Conservation (phyloP, 164 flowering plant species). For the Euptelea pleiosperma region DNA sequence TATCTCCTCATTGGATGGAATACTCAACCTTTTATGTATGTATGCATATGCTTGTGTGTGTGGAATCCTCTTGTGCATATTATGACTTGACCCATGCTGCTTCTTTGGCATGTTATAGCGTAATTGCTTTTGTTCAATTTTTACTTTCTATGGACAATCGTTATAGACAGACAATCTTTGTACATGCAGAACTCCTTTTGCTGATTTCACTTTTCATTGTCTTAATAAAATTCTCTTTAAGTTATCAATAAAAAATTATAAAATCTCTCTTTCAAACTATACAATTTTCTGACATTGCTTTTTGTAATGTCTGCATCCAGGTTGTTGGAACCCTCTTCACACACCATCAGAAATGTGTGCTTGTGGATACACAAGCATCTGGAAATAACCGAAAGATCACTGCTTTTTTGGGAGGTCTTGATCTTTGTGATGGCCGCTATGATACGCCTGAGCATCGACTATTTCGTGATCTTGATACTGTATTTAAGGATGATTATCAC, state of each 20-base stretch:
- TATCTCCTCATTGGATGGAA: too few relatives aligned
- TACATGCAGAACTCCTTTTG: background rate
- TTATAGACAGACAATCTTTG: too few relatives aligned
- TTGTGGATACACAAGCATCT: constrained; percentile 73
- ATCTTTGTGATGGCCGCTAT: constrained; percentile 91
- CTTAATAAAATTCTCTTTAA: background rate
- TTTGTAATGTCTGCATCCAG: constrained; percentile 32
- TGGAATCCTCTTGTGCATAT: too few relatives aligned
- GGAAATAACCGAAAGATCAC: constrained; percentile 69
- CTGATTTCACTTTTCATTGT: background rate
- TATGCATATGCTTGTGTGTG: too few relatives aligned
- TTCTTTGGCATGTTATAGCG: too few relatives aligned
- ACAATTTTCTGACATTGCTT: background rate
- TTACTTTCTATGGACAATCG: too few relatives aligned
- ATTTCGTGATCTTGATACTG: constrained; percentile 64
- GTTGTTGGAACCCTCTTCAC: constrained; percentile 78
- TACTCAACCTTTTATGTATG: too few relatives aligned
- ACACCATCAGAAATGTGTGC: constrained; percentile 87
- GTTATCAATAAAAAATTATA: background rate
- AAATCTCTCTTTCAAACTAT: background rate
- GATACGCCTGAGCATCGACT: constrained; percentile 87
- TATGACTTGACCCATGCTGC: too few relatives aligned
- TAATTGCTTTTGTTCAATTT: too few relatives aligned
- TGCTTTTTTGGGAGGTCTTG: constrained; percentile 82
- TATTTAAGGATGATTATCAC: constrained; percentile 70